Conservation (phyloP, 202 grass and related monocot genomes). For the Musa balbisiana region DNA sequence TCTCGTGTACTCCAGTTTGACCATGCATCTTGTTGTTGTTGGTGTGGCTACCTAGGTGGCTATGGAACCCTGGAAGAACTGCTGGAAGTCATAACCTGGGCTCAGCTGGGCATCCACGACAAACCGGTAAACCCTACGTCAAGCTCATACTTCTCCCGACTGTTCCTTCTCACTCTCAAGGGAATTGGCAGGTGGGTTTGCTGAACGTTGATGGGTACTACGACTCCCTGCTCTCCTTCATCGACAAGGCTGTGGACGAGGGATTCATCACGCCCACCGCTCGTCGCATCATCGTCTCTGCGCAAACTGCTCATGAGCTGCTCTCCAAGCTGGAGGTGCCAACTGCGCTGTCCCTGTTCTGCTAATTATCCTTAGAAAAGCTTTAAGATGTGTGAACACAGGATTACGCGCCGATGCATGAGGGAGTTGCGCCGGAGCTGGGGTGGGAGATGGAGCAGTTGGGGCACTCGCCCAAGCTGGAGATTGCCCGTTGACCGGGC, state of each 20-base stretch:
- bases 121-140: not conserved
- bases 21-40: too few relatives aligned
- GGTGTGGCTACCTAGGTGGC: not conserved
- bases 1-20: too few relatives aligned
- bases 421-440: not conserved
- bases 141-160: too few relatives aligned
- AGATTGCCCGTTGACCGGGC: slow-evolving; percentile 2
- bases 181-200: not conserved
- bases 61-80: not conserved
- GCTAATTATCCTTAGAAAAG: not conserved
- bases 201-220: slow-evolving; percentile 9
- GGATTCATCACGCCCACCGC: slow-evolving; percentile 1
- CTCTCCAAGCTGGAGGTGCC: not conserved
- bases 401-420: not conserved
- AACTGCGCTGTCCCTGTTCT: not conserved
- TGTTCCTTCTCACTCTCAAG: too few relatives aligned
- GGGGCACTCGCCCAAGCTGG: not conserved
- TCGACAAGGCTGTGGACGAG: slow-evolving; percentile 8
- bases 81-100: too few relatives aligned
- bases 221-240: slow-evolving; percentile 4
- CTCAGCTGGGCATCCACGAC: too few relatives aligned
- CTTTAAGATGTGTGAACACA: not conserved
- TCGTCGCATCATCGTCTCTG: not conserved
- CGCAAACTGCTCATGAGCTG: slow-evolving; percentile 2
- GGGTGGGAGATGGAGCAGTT: slow-evolving; percentile 10